These are phyloP conservation scores for Theileria sp. DNA, from an alignment of 169 alveolate species.

Conservation along the genomic window DNA sequence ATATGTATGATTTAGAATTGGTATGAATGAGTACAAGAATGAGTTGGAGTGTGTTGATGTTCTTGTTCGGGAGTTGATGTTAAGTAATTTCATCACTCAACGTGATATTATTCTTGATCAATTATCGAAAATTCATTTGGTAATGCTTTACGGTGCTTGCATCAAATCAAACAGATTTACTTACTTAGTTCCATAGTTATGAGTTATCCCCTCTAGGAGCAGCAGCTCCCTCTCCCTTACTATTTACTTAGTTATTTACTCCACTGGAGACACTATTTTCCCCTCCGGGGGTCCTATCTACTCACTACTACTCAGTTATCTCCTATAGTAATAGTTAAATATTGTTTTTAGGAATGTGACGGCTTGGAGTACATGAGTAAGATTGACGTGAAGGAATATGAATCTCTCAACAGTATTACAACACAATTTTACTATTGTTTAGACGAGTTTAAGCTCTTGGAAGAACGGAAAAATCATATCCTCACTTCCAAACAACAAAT, in stretches of 20 bases:
- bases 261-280: no score
- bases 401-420: not conserved
- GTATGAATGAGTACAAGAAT: constrained; percentile 4
- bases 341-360: not conserved
- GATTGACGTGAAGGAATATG: not conserved
- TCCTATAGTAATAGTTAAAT: not conserved
- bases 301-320: no score
- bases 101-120: constrained; percentile 16
- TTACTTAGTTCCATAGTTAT: not conserved
- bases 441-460: constrained; percentile 26
- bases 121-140: constrained; percentile 9
- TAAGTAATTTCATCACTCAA: not conserved
- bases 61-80: not conserved
- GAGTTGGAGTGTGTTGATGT: not conserved
- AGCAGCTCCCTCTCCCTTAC: no score
- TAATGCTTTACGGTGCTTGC: not conserved
- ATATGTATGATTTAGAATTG: no score
- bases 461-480: constrained; percentile 26
- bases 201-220: no score
- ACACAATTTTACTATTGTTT: not conserved
- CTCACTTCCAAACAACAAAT: constrained; percentile 43
- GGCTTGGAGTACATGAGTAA: constrained; percentile 1
- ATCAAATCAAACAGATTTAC: not conserved
- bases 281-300: no score
- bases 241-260: no score